These are phyloP conservation scores for Balakata baccata DNA, from an alignment of 345 rosid species.

Conservation along the genomic window DNA sequence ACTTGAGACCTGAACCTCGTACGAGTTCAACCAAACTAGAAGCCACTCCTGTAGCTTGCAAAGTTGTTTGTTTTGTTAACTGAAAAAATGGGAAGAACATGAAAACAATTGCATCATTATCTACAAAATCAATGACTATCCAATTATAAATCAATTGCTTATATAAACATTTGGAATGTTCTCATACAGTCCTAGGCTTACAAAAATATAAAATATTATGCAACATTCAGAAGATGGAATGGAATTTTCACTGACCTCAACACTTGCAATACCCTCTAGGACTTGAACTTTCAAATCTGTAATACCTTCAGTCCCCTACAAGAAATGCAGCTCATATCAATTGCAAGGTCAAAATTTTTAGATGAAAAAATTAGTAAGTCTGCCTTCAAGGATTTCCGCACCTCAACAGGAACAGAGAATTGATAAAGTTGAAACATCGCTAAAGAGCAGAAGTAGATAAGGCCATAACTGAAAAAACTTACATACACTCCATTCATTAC, in stretches of 20 bases:
- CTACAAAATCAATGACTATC: not conserved
- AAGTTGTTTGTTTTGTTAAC: conserved; percentile 73
- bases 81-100: conserved; percentile 20
- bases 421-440: no score
- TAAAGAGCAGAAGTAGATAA: not conserved
- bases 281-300: conserved; percentile 63
- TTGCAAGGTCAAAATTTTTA: not conserved
- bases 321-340: conserved; percentile 5
- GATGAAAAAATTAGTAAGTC: not conserved
- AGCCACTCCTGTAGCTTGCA: conserved; percentile 86
- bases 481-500: not conserved
- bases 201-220: not conserved
- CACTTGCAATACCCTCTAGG: conserved; percentile 74
- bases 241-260: conserved; percentile 48
- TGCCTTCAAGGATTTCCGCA: not conserved
- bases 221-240: not conserved
- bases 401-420: not conserved
- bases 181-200: no score
- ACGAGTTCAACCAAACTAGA: conserved; percentile 72
- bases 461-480: not conserved
- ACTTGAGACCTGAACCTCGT: conserved; percentile 83
- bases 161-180: not conserved
- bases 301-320: conserved; percentile 59
- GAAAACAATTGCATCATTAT: not conserved
- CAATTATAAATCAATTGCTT: not conserved